Conservation (phyloP, 1,284 basidiomycete species). For the Bjerkandera adusta region DNA sequence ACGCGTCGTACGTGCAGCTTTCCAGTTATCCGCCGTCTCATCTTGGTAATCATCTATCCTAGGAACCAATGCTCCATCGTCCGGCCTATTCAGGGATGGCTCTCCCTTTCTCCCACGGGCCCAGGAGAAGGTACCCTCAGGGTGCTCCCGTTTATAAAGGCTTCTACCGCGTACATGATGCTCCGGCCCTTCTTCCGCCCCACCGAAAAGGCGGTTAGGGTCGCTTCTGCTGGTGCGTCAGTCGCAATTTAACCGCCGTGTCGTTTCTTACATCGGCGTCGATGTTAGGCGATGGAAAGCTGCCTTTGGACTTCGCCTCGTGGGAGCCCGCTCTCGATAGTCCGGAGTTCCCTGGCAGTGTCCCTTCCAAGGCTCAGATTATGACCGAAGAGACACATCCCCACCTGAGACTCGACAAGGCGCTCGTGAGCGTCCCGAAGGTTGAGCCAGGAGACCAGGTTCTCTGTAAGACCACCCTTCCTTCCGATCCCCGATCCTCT, state of each 20-base stretch:
- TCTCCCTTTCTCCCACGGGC: conserved; percentile 59
- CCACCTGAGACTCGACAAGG: conserved; percentile 55
- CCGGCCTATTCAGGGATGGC: conserved; percentile 81
- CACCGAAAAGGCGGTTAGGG: conserved; percentile 11
- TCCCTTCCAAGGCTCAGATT: conserved; percentile 63
- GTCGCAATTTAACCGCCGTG: not conserved
- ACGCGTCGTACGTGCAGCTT: conserved; percentile 39
- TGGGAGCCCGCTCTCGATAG: conserved; percentile 65
- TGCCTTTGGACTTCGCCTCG: conserved; percentile 41
- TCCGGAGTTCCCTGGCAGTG: conserved; percentile 60
- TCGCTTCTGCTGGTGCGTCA: not conserved
- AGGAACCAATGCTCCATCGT: conserved; percentile 72
- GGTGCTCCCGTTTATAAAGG: conserved; percentile 54
- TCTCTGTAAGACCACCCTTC: conserved; percentile 47
- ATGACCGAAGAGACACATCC: conserved; percentile 65
- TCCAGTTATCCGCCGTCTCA: not conserved
- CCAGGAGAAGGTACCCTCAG: conserved; percentile 66
- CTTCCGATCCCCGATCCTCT: not conserved
- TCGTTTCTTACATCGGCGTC: not conserved
- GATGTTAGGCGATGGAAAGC: conserved; percentile 5
- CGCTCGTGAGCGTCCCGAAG: conserved; percentile 49
- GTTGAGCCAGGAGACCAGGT: conserved; percentile 76
- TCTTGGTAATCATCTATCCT: not conserved
- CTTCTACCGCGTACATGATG: conserved; percentile 67
- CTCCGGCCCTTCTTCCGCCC: conserved; percentile 75